phyloP scores from a whole-genome alignment of 2,329 filamentous ascomycete genomes.

The Cryphonectria parasitica region DNA sequence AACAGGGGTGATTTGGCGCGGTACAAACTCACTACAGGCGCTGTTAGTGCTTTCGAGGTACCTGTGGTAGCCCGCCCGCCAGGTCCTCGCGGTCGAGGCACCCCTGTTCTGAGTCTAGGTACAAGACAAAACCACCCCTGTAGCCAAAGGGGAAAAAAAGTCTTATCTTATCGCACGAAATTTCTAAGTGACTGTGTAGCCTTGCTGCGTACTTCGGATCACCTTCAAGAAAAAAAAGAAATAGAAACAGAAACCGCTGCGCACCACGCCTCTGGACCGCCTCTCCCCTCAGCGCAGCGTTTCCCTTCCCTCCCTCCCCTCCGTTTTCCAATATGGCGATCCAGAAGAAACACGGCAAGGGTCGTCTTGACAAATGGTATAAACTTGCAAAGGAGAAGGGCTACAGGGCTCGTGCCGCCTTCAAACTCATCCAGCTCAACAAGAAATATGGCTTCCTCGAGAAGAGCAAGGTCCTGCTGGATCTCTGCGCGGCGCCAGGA shows the following conservation, averaged over 20 bases:
- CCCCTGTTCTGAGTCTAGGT: background rate
- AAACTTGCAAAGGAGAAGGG: conserved; percentile 98
- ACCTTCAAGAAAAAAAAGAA: background rate
- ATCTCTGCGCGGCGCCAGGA: conserved; percentile 96
- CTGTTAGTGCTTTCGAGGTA: background rate
- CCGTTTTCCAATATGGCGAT: conserved; percentile 72
- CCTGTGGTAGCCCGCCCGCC: background rate
- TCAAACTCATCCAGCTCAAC: conserved; percentile 97
- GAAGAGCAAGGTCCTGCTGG: conserved; percentile 92
- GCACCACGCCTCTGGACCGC: background rate
- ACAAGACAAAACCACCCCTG: background rate
- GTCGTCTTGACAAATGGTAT: conserved; percentile 98
- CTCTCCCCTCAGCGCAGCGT: conserved; percentile 5
- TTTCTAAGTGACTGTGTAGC: background rate
- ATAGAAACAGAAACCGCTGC: background rate
- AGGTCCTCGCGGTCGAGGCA: background rate
- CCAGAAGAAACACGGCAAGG: conserved; percentile 98
- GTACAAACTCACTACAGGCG: background rate
- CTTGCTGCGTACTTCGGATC: background rate
- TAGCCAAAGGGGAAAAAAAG: background rate
- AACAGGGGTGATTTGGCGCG: background rate
- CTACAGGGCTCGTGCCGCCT: conserved; percentile 91
- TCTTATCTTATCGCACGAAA: conserved; percentile 15
- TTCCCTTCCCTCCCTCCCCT: background rate
- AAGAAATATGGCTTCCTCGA: conserved; percentile 99